A percentile compares a stretch with the other conserved stretches of the same genome.
These are phyloP conservation scores for Jackrogersella minutella DNA, from an alignment of 495 filamentous ascomycete genomes.

Conservation along the genomic window DNA sequence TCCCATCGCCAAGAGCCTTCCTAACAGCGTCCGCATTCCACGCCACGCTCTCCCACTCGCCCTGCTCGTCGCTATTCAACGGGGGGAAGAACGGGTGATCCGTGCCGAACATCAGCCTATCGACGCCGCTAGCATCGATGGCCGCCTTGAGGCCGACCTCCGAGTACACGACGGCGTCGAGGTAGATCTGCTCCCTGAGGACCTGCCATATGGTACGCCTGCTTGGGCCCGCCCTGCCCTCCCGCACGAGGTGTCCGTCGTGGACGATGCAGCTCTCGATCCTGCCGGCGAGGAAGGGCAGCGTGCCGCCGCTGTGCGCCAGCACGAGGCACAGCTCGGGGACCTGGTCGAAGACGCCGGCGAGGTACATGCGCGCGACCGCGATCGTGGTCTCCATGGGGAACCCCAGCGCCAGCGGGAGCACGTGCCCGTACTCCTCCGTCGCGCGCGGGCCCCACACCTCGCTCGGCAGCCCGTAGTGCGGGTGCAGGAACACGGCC, in stretches of 20 bases:
- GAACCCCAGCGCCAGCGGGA: conserved; percentile 87
- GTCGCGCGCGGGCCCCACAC: conserved; percentile 76
- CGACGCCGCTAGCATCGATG: conserved; percentile 65
- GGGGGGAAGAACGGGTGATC: conserved; percentile 98
- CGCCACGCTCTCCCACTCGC: conserved; percentile 83
- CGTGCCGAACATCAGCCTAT: conserved; percentile 83
- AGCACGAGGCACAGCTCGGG: conserved; percentile 75
- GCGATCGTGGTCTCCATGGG: conserved; percentile 95
- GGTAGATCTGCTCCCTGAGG: conserved; percentile 82
- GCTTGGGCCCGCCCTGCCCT: conserved; percentile 52
- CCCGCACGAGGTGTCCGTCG: conserved; percentile 72
- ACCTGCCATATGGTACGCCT: conserved; percentile 79
- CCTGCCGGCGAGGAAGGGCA: conserved; percentile 88
- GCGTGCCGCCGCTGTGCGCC: conserved; percentile 87
- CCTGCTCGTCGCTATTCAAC: conserved; percentile 63
- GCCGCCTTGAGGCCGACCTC: conserved; percentile 79
- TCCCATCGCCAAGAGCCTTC: conserved; percentile 63
- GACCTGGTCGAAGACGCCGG: conserved; percentile 84
- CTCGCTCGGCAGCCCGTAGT: conserved; percentile 83
- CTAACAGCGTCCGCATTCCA: conserved; percentile 78
- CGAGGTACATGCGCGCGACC: conserved; percentile 83
- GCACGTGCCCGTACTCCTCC: conserved; percentile 83
- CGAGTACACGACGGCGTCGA: conserved; percentile 89
- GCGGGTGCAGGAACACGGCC: conserved; percentile 87
- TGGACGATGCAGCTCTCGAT: conserved; percentile 89